Evolutionary conservation across 345 rosid genomes (phyloP).

Genomic region (Diplotaxis tenuifolia): DNA sequence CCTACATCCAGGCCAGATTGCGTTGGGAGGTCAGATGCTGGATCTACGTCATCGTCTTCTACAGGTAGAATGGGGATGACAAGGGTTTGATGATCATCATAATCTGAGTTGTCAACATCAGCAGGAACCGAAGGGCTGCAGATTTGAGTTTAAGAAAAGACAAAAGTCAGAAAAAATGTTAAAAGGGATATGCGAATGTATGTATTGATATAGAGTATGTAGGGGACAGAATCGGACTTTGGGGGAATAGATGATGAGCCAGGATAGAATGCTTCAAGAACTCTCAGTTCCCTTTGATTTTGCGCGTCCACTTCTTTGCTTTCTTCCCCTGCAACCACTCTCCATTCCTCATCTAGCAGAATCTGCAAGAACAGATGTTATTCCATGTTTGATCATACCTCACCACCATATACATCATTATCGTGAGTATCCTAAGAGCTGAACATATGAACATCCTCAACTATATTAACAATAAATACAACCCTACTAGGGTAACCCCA

Average conservation of each 20-base stretch:
- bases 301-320: slow-evolving; percentile 70
- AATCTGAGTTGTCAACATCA: slow-evolving; percentile 44
- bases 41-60: slow-evolving; percentile 82
- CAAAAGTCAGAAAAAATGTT: slow-evolving; percentile 8
- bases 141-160: slow-evolving; percentile 1
- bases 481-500: background rate
- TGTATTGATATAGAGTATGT: background rate
- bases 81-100: slow-evolving; percentile 47
- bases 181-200: background rate
- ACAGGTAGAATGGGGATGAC: slow-evolving; percentile 73
- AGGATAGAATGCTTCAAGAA: slow-evolving; percentile 95
- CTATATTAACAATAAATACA: background rate
- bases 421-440: background rate
- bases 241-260: slow-evolving; percentile 85
- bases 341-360: slow-evolving; percentile 56
- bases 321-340: slow-evolving; percentile 91
- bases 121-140: slow-evolving; percentile 56
- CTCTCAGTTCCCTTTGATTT: slow-evolving; percentile 82
- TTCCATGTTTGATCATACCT: slow-evolving; percentile 25
- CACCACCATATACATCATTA: slow-evolving; percentile 1
- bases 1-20: slow-evolving; percentile 20
- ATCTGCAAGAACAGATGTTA: slow-evolving; percentile 49
- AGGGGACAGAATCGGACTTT: slow-evolving; percentile 47
- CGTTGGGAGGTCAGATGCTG: slow-evolving; percentile 38
- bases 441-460: slow-evolving; percentile 11